Evolutionary conservation across 1,139 yeast genomes (phyloP).

Genomic region (Candida albicans): DNA sequence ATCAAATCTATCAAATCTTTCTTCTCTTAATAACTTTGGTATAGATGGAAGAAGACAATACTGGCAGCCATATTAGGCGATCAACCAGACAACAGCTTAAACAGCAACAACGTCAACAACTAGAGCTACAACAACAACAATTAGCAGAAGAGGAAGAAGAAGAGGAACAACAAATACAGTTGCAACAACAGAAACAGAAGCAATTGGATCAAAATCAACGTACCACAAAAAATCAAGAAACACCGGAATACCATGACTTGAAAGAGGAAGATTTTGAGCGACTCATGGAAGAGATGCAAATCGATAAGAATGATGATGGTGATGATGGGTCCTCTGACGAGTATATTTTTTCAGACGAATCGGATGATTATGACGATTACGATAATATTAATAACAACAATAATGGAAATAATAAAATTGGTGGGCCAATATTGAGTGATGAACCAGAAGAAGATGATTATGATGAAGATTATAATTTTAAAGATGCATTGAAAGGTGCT

Average conservation of each 20-base stretch:
- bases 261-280: slow-evolving; percentile 15
- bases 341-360: slow-evolving; percentile 6
- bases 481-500: slow-evolving; percentile 64
- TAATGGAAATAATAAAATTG: slow-evolving; percentile 3
- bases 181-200: background rate
- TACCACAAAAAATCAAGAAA: background rate
- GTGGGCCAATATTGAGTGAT: background rate
- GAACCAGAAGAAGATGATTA: slow-evolving; percentile 29
- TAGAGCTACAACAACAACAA: background rate
- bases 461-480: slow-evolving; percentile 49
- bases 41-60: too few relatives aligned
- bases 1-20: too few relatives aligned
- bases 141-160: background rate
- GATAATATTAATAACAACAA: slow-evolving; percentile 6
- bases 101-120: background rate
- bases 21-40: too few relatives aligned
- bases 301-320: slow-evolving; percentile 14
- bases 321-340: slow-evolving; percentile 12
- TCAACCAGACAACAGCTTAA: background rate
- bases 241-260: slow-evolving; percentile 1
- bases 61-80: too few relatives aligned
- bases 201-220: background rate
- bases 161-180: background rate
- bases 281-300: slow-evolving; percentile 14
- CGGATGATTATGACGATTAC: slow-evolving; percentile 12